Conservation (phyloP, 768 basidiomycete genomes). For the Agrocybe praecox region DNA sequence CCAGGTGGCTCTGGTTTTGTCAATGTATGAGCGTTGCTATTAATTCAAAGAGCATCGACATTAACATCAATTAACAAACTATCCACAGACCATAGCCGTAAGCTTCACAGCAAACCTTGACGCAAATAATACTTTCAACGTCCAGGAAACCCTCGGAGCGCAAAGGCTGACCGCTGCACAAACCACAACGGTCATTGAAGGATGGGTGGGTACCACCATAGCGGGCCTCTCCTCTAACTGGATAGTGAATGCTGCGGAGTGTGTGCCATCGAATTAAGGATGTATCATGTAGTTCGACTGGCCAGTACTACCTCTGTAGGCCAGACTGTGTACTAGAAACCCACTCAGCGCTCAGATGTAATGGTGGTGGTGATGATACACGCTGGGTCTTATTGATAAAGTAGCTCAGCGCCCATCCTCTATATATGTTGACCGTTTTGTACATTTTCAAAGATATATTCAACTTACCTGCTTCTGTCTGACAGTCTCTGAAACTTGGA, state of each 20-base stretch:
- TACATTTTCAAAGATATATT: too few relatives aligned
- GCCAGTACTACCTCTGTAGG: too few relatives aligned
- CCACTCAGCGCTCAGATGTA: too few relatives aligned
- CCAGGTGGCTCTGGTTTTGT: not conserved
- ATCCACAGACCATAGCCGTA: not conserved
- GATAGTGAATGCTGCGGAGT: slow-evolving; percentile 2
- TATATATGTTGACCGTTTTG: too few relatives aligned
- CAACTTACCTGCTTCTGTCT: too few relatives aligned
- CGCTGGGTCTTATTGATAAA: too few relatives aligned
- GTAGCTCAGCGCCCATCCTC: too few relatives aligned
- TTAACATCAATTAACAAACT: not conserved
- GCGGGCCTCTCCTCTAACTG: not conserved
- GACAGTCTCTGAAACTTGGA: too few relatives aligned
- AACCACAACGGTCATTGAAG: not conserved
- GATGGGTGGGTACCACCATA: not conserved
- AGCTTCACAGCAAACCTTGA: not conserved
- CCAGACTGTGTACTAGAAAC: too few relatives aligned
- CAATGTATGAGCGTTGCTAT: not conserved
- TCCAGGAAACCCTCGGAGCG: not conserved
- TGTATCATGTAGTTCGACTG: not conserved
- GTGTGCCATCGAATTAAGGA: not conserved
- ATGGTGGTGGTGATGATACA: too few relatives aligned
- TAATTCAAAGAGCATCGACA: not conserved
- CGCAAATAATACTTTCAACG: slow-evolving; percentile 3
- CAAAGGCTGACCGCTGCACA: not conserved